Evolutionary conservation across 2,329 filamentous ascomycete species (phyloP).

Genomic region (Xenoacremonium recifei): DNA sequence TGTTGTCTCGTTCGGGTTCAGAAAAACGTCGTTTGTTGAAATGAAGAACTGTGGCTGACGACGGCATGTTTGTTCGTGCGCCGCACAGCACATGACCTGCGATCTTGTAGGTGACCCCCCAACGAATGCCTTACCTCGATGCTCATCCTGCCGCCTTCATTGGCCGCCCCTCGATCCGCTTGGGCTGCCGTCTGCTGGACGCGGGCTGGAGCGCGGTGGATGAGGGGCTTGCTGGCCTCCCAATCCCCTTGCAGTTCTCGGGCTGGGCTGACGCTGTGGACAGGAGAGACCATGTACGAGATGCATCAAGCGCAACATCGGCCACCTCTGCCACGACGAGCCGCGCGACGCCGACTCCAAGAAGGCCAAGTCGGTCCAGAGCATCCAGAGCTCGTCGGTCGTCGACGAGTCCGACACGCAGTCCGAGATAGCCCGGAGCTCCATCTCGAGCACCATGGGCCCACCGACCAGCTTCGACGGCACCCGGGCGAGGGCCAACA

Average conservation of each 20-base stretch:
- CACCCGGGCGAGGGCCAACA: slow-evolving; percentile 36
- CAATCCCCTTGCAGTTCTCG: slow-evolving; percentile 5
- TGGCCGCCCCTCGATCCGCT: background rate
- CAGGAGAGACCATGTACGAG: slow-evolving; percentile 94
- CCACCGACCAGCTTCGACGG: slow-evolving; percentile 40
- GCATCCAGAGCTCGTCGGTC: slow-evolving; percentile 43
- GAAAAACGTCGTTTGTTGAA: slow-evolving; percentile 2
- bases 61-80: slow-evolving; percentile 20
- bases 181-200: slow-evolving; percentile 6
- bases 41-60: slow-evolving; percentile 24
- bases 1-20: background rate
- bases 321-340: slow-evolving; percentile 97
- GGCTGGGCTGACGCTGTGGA: slow-evolving; percentile 27
- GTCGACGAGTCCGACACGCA: slow-evolving; percentile 60
- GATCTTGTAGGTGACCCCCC: slow-evolving; percentile 68
- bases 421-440: slow-evolving; percentile 50
- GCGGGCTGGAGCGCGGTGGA: slow-evolving; percentile 11
- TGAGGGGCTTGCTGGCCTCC: slow-evolving; percentile 12
- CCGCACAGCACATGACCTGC: slow-evolving; percentile 82
- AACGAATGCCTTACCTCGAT: slow-evolving; percentile 22
- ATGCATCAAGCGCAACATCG: slow-evolving; percentile 98
- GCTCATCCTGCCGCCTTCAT: slow-evolving; percentile 4
- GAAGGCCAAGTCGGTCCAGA: slow-evolving; percentile 65
- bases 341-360: slow-evolving; percentile 81
- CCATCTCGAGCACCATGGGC: slow-evolving; percentile 58